A percentile compares a stretch with the other conserved stretches of the same genome.
Evolutionary conservation across 441 rosid species (phyloP).

Genomic region (Mallotus japonicus): DNA sequence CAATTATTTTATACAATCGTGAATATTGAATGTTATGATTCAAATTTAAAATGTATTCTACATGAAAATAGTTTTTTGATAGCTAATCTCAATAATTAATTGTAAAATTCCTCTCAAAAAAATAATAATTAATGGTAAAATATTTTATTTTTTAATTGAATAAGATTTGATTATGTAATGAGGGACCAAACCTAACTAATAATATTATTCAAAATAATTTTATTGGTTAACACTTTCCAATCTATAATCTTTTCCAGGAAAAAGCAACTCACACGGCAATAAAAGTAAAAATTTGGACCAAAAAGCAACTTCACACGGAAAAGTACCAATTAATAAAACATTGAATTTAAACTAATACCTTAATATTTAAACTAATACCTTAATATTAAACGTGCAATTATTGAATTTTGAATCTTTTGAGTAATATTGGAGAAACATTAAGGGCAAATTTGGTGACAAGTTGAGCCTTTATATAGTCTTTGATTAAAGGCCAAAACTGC

Average conservation of each 20-base stretch:
- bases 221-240: neutral
- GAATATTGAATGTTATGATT: no score
- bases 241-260: slow-evolving; percentile 30
- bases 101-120: no score
- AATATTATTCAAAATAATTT: no score
- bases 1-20: no score
- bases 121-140: no score
- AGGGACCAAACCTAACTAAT: neutral
- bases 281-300: slow-evolving; percentile 12
- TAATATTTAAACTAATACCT: neutral
- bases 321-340: slow-evolving; percentile 4
- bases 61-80: no score
- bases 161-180: no score
- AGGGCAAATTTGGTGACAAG: slow-evolving; percentile 5
- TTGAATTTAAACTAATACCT: neutral
- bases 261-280: slow-evolving; percentile 27
- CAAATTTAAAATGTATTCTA: no score
- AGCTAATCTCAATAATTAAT: no score
- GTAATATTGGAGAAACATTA: neutral
- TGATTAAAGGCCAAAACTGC: neutral
- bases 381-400: slow-evolving; percentile 33
- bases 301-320: slow-evolving; percentile 12
- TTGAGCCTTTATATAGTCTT: slow-evolving; percentile 12
- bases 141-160: no score
- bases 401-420: neutral